Evolutionary conservation across 2,329 filamentous ascomycete species (phyloP).

Genomic region (Juglanconis oblonga): DNA sequence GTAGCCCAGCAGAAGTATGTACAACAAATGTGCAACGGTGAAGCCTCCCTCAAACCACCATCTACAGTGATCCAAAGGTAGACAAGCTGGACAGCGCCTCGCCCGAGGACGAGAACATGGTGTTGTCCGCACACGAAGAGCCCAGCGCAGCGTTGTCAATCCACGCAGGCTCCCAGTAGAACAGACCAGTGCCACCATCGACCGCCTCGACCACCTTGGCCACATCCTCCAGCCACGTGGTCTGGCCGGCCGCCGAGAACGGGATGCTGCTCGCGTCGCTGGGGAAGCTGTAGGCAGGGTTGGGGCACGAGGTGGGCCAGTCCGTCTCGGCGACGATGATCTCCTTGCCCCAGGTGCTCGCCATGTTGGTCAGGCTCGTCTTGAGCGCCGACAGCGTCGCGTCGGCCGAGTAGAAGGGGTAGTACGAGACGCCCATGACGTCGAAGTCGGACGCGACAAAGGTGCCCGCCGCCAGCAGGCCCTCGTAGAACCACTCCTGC

Average conservation of each 20-base stretch:
- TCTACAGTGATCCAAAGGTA: conserved; percentile 9
- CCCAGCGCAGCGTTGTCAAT: conserved; percentile 63
- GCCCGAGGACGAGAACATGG: conserved; percentile 16
- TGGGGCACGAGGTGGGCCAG: conserved; percentile 65
- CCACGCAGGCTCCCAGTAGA: conserved; percentile 76
- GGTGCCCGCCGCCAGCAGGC: conserved; percentile 49
- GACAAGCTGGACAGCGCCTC: conserved; percentile 16
- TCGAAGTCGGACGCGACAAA: conserved; percentile 59
- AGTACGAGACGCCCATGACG: conserved; percentile 70
- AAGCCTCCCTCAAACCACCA: background rate
- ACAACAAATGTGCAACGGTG: background rate
- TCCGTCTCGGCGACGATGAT: conserved; percentile 69
- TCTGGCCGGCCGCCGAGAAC: conserved; percentile 61
- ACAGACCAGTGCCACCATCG: conserved; percentile 56
- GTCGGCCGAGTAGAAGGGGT: conserved; percentile 64
- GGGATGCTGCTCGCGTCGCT: conserved; percentile 58
- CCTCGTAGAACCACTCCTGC: conserved; percentile 60
- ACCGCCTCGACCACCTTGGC: conserved; percentile 53
- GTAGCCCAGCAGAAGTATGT: background rate
- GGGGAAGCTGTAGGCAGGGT: conserved; percentile 57
- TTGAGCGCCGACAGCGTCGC: conserved; percentile 59
- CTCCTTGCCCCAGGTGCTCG: conserved; percentile 59
- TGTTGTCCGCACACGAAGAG: conserved; percentile 62
- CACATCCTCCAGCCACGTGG: conserved; percentile 58
- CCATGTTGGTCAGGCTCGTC: conserved; percentile 56